These are phyloP conservation scores for Sophora flavescens DNA, from an alignment of 306 rosid species.

Conservation along the genomic window DNA sequence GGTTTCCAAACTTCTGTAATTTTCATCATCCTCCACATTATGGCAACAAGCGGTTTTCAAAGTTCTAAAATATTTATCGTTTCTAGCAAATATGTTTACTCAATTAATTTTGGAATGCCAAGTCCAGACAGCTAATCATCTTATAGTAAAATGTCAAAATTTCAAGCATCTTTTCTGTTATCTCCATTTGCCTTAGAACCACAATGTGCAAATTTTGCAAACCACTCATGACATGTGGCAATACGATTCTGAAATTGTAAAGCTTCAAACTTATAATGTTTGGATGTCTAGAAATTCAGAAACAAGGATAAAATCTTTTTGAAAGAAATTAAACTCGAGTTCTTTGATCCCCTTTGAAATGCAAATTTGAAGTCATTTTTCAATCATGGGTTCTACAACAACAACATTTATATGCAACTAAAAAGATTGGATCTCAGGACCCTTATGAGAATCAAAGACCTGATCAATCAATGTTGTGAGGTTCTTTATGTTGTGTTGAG, in stretches of 20 bases:
- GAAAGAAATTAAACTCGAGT: constrained; percentile 25
- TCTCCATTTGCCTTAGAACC: neutral
- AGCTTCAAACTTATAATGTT: neutral
- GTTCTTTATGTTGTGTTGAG: neutral
- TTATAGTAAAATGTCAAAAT: neutral
- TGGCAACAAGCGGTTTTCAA: constrained; percentile 31
- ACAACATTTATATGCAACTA: constrained; percentile 46
- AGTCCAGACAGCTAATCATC: constrained; percentile 34
- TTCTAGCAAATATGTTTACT: neutral
- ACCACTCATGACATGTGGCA: neutral
- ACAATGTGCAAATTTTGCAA: neutral
- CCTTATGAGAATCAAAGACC: constrained; percentile 23
- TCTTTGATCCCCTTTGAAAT: constrained; percentile 31
- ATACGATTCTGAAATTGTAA: neutral
- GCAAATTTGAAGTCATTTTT: constrained; percentile 41
- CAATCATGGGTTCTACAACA: no score
- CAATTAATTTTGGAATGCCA: neutral
- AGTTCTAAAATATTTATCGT: constrained; percentile 7
- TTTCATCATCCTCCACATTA: neutral
- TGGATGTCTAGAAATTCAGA: neutral
- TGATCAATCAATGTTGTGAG: neutral
- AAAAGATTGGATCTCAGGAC: no score
- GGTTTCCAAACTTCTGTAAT: no score
- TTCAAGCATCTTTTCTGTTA: neutral
- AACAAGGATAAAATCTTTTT: neutral